Evolutionary conservation across 208 protist genomes (phyloP).

Genomic region (Entamoeba dispar): DNA sequence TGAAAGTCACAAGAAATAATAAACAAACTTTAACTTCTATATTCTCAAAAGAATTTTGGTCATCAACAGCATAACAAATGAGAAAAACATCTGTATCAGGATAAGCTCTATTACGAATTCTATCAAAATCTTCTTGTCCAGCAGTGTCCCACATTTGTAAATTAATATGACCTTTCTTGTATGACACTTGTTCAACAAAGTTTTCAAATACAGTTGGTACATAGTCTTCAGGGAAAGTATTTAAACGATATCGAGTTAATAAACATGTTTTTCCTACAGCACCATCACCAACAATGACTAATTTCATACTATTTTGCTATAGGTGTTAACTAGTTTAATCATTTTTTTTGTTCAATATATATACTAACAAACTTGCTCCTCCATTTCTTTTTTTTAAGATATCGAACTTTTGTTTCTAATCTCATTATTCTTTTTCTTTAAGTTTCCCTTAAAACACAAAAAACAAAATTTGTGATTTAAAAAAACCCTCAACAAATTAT

Average conservation of each 20-base stretch:
- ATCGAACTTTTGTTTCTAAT: no score
- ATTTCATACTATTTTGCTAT: not conserved
- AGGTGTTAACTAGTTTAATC: no score
- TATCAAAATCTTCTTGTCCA: slow-evolving; percentile 42
- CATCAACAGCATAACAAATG: slow-evolving; percentile 50
- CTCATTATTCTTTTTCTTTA: no score
- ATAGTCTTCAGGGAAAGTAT: slow-evolving; percentile 9
- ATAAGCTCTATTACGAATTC: slow-evolving; percentile 39
- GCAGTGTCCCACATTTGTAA: slow-evolving; percentile 29
- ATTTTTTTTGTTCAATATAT: no score
- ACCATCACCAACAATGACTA: slow-evolving; percentile 16
- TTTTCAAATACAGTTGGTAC: slow-evolving; percentile 33
- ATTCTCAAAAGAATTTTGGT: slow-evolving; percentile 44
- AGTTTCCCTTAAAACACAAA: no score
- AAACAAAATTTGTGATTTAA: no score
- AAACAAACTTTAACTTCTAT: slow-evolving; percentile 28
- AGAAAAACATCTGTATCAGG: slow-evolving; percentile 43
- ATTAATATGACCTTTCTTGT: not conserved
- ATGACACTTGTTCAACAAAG: not conserved
- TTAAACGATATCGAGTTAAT: not conserved
- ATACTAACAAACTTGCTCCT: no score
- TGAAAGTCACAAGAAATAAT: no score
- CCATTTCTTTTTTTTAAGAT: no score
- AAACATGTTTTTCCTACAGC: slow-evolving; percentile 23
- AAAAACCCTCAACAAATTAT: no score